A percentile compares a stretch with the other conserved stretches of the same genome.
Conservation (phyloP, 2,329 filamentous ascomycete genomes). For the Diplodia seriata region DNA sequence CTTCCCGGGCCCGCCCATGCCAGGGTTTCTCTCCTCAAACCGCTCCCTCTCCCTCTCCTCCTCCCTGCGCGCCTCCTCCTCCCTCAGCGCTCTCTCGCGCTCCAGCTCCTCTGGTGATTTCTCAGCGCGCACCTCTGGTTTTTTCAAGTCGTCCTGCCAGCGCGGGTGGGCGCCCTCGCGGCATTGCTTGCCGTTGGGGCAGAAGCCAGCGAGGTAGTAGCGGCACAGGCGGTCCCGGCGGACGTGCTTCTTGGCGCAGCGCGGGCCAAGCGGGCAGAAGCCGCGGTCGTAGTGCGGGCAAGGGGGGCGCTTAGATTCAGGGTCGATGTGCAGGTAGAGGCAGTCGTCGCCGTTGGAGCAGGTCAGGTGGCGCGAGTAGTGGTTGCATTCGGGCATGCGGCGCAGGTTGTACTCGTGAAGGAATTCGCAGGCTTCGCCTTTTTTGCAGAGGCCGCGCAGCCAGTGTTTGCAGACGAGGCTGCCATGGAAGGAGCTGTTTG, state of each 20-base stretch:
- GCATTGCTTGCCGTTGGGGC: slow-evolving; percentile 81
- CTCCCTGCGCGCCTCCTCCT: slow-evolving; percentile 55
- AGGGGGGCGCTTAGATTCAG: slow-evolving; percentile 68
- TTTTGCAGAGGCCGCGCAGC: slow-evolving; percentile 96
- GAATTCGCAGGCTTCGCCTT: slow-evolving; percentile 96
- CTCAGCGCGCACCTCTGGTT: slow-evolving; percentile 67
- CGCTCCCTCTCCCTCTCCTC: slow-evolving; percentile 51
- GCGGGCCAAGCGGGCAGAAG: slow-evolving; percentile 89
- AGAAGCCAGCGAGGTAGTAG: slow-evolving; percentile 93
- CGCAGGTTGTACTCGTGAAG: slow-evolving; percentile 98
- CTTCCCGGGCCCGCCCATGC: slow-evolving; percentile 22
- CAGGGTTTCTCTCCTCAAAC: slow-evolving; percentile 43
- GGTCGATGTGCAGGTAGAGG: slow-evolving; percentile 88
- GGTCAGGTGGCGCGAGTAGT: slow-evolving; percentile 90
- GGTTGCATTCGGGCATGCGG: slow-evolving; percentile 98
- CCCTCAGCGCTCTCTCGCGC: slow-evolving; percentile 59
- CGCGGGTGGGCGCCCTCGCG: slow-evolving; percentile 81
- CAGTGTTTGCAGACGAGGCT: slow-evolving; percentile 97
- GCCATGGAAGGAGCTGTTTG: slow-evolving; percentile 35
- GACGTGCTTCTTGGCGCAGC: slow-evolving; percentile 88
- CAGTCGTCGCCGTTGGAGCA: slow-evolving; percentile 98
- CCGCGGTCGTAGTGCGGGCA: slow-evolving; percentile 89
- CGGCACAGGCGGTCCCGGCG: slow-evolving; percentile 75
- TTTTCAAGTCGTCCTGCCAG: slow-evolving; percentile 71
- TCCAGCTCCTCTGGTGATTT: slow-evolving; percentile 75